Percentiles rank a stretch among this genome's conserved stretches.
Evolutionary conservation across 441 rosid species (phyloP).

Genomic region (Mallotus repandus): DNA sequence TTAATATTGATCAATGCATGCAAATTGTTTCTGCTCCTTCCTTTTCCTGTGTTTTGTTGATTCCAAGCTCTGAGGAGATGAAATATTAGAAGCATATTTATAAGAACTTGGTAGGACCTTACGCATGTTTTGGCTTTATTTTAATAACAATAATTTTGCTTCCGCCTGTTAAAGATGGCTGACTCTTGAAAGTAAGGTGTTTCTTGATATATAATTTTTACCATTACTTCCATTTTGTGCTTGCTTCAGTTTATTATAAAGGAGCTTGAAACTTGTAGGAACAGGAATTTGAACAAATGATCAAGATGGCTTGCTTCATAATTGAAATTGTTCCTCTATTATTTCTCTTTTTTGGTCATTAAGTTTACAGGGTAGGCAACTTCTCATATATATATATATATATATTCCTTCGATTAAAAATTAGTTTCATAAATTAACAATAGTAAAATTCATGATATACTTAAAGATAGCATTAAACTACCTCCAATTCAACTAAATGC

Average conservation of each 20-base stretch:
- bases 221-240: too few relatives aligned
- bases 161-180: not conserved
- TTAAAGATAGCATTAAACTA: too few relatives aligned
- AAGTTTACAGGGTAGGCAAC: too few relatives aligned
- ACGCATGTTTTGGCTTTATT: not conserved
- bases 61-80: not conserved
- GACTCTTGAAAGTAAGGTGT: slow-evolving; percentile 3
- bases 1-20: not conserved
- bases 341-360: too few relatives aligned
- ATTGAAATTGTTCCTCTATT: not conserved
- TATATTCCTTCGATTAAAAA: too few relatives aligned
- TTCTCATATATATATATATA: too few relatives aligned
- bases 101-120: not conserved
- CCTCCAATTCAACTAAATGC: too few relatives aligned
- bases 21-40: too few relatives aligned
- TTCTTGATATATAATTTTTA: slow-evolving; percentile 15
- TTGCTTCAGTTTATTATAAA: slow-evolving; percentile 25
- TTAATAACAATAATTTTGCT: not conserved
- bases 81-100: slow-evolving; percentile 19
- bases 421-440: too few relatives aligned
- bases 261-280: not conserved
- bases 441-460: too few relatives aligned
- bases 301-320: not conserved
- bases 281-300: not conserved
- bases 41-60: slow-evolving; percentile 9